These are phyloP conservation scores for Acacia crassicarpa DNA, from an alignment of 306 rosid species.

Conservation along the genomic window DNA sequence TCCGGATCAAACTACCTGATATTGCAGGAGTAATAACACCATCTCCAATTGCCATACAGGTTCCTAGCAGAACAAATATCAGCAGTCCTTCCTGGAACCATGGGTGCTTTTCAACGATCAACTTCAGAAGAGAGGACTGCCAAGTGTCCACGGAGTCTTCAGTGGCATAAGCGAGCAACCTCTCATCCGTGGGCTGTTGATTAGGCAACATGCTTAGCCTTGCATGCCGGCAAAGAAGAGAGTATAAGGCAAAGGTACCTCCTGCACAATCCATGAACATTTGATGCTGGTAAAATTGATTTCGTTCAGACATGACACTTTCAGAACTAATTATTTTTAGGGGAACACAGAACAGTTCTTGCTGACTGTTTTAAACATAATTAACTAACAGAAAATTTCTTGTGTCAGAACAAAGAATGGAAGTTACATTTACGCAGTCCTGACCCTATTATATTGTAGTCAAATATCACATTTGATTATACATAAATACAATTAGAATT, in stretches of 20 bases:
- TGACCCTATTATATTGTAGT: neutral
- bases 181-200: conserved; percentile 61
- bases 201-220: conserved; percentile 61
- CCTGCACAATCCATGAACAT: conserved; percentile 51
- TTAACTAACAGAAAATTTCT: conserved; percentile 14
- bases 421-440: neutral
- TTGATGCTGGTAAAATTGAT: conserved; percentile 26
- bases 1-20: conserved; percentile 56
- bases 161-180: conserved; percentile 46
- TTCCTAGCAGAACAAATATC: conserved; percentile 67
- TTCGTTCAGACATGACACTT: neutral
- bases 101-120: conserved; percentile 53
- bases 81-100: conserved; percentile 47
- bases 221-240: conserved; percentile 73
- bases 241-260: conserved; percentile 78
- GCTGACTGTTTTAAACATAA: neutral
- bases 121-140: conserved; percentile 50
- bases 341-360: conserved; percentile 8
- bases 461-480: neutral
- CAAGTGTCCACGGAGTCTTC: conserved; percentile 46
- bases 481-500: neutral
- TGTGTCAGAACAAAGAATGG: neutral
- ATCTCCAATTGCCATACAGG: conserved; percentile 71
- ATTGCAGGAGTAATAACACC: conserved; percentile 79
- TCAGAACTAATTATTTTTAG: neutral